Evolutionary conservation across 1,284 basidiomycete genomes (phyloP).

Genomic region (Tremellales sp.): DNA sequence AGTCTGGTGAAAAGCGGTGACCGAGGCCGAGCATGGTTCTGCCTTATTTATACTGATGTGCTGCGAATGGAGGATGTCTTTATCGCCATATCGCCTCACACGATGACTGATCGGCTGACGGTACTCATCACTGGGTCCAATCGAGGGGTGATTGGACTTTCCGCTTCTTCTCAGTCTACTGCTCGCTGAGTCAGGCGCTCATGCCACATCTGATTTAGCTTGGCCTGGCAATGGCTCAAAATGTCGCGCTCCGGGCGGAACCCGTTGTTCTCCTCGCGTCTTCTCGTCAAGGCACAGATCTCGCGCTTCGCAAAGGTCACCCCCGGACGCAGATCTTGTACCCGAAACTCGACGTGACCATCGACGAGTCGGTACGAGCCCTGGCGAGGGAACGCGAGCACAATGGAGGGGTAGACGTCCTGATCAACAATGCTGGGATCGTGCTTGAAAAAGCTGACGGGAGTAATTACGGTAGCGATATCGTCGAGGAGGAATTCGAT

Average conservation of each 20-base stretch:
- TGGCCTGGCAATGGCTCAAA: background rate
- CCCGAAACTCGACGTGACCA: background rate
- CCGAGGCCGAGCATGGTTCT: no score
- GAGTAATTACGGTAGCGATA: background rate
- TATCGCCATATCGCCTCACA: no score
- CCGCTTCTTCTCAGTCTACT: no score
- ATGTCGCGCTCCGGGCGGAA: background rate
- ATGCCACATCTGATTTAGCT: no score
- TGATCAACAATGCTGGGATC: background rate
- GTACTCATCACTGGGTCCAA: no score
- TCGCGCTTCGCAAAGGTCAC: background rate
- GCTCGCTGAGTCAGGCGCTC: no score
- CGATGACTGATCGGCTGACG: no score
- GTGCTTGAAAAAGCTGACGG: background rate
- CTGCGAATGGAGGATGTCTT: no score
- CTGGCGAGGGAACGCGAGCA: background rate
- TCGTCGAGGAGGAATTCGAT: background rate
- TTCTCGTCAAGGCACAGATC: background rate
- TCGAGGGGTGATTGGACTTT: no score
- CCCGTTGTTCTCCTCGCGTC: background rate
- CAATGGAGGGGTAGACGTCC: background rate
- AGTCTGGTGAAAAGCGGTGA: no score
- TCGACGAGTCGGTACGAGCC: background rate
- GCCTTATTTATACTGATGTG: no score
- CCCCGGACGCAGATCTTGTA: background rate